Base-by-base conservation (phyloP, 106 monocot species). In the Alisma plantagoaquatica region DNA sequence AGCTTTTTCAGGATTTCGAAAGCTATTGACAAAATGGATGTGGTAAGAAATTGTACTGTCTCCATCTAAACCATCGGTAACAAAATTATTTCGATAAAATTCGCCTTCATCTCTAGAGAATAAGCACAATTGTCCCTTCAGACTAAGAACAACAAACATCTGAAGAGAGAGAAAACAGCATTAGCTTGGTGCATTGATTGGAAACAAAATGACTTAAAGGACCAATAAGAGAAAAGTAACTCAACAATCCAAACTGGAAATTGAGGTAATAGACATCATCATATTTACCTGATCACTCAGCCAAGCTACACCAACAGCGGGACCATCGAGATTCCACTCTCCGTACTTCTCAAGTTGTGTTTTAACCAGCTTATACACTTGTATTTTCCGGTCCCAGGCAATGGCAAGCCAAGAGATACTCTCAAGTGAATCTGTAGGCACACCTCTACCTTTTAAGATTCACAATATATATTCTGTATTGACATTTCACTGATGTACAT, bases 261-360 rank as follows among this genome's bases (percentile, higher is more conserved):
- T n/a, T n/a, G n/a, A n/a, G n/a, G n/a, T n/a, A n/a, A n/a, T n/a
- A n/a, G n/a, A n/a, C n/a, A n/a, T n/a, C n/a, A n/a, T n/a, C n/a
- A n/a, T n/a, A n/a, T n/a, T n/a, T 71, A 98, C 96, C 82, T 98
- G 81, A 69, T 98, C 85, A 62, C 82, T 85, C 53, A 90, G 65
- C 96, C 96, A 98, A 27, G 81, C 75, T 27, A 90, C 78, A 57
- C 89, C 96, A 65, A 85, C 69, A 27, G 82, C 82, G 22, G 73
- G 65, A 55, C 81, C 74, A 47, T 98, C 96, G 68, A 98, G 65
- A 64, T 59, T 85, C 96, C 96, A 98, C 51, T 84, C 85, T 26
- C 29, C 74, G 48, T 82, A 57, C 27, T 46, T 76, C 70, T 68
- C 73, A 43, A 98, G 73, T 49, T 90, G 54, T 49, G 96, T 77